Conservation (phyloP, 2,329 filamentous ascomycete species). For the Pseudogymnoascus sp. region DNA sequence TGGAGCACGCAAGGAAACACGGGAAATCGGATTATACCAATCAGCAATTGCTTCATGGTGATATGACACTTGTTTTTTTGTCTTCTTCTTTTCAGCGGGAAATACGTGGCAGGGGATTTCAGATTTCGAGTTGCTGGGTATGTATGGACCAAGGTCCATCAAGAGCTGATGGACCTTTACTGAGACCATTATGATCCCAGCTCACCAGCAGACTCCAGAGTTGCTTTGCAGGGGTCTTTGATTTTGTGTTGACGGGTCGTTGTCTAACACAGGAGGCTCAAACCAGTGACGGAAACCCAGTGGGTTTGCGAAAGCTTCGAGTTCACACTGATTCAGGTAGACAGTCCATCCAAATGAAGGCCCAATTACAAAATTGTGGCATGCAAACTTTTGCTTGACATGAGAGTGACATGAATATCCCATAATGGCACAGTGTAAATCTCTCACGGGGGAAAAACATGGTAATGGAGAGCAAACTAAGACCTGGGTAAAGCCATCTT, state of each 20-base stretch:
- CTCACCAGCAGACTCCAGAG: not conserved
- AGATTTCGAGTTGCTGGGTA: not conserved
- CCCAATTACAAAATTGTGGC: not conserved
- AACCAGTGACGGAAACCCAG: not conserved
- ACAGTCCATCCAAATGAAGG: not conserved
- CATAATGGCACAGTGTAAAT: not conserved
- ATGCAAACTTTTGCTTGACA: not conserved
- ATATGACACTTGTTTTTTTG: not conserved
- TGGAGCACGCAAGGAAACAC: not conserved
- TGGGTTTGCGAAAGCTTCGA: not conserved
- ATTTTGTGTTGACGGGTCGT: not conserved
- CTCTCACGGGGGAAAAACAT: not conserved
- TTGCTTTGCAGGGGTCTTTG: not conserved
- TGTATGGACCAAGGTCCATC: not conserved
- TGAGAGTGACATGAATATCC: not conserved
- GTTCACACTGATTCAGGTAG: not conserved
- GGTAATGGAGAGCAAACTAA: not conserved
- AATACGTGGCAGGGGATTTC: not conserved
- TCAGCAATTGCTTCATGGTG: not conserved
- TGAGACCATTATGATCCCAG: not conserved
- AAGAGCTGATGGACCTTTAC: not conserved
- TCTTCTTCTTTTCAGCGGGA: not conserved
- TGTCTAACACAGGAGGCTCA: not conserved
- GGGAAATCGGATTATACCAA: not conserved
- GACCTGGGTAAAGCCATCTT: not conserved